Base-by-base conservation (phyloP, 2,329 filamentous ascomycete genomes). In the Cryphonectria japonica region DNA sequence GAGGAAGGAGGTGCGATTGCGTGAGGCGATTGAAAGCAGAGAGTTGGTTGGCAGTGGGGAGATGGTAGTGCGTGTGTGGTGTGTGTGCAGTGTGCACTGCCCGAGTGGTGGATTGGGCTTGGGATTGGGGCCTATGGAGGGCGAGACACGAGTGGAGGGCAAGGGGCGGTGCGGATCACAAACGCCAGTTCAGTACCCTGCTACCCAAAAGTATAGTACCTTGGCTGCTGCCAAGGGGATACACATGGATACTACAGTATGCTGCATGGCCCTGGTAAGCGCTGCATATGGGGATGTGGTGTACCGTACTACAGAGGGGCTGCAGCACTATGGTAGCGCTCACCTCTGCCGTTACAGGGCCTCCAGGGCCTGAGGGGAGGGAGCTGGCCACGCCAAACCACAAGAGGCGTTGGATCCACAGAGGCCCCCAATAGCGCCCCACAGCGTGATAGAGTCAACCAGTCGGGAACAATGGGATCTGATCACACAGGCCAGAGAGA, bases 1-100 rank as follows among this genome's bases (percentile, higher is more conserved):
- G 69, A 43, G 61, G n/a, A 63, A 46, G 39, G 43, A 65, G 63
- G 41, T 46, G 41, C 39, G 57, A 52, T 60, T 67, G 37, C 43
- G 63, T 63, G 61, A 67, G 39, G 37, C 9, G 37, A 43, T 26
- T 39, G 65, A n/a, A 50, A 50, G 64, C 54, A 59, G 60, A 39
- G 52, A 19, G 39, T 37, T 39, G 57, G 39, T 37, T 39, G 57
- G 32, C 41, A 66, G 46, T 29, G 64, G 50, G 32, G 43, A 50
- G 46, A 22, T 50, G 46, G 46, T 50, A 50, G 46, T 39, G 34
- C n/a, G 54, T 26, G 43, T 34, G 37, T 32, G 32, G 57, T 41
- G 26, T 62, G 59, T 19, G 26, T 41, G 43, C 61, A n/a, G 39
- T 19, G 26, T 64, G 63, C 63, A 65, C 63, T 50, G 63, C 63